These are phyloP conservation scores for Colletotrichum zoysiae DNA, from an alignment of 2,329 filamentous ascomycete species.

Conservation along the genomic window DNA sequence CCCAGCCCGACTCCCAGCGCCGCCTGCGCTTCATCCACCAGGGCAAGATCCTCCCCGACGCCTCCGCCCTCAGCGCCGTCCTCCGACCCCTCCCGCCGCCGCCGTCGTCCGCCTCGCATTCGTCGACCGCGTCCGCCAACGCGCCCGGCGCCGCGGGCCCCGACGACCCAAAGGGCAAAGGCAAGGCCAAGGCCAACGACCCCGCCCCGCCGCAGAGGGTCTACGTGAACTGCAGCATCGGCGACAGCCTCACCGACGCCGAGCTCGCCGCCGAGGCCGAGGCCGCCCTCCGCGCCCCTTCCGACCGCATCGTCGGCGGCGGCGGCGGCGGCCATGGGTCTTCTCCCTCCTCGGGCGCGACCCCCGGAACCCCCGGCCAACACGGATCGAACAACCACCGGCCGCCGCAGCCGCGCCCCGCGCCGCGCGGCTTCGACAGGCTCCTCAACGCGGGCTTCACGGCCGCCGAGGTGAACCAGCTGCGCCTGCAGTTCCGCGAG, in stretches of 20 bases:
- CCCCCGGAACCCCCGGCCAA: neutral
- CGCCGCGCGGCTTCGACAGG: slow-evolving; percentile 84
- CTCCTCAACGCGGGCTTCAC: slow-evolving; percentile 87
- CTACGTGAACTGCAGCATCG: slow-evolving; percentile 95
- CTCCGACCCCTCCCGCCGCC: slow-evolving; percentile 72
- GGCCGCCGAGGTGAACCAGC: slow-evolving; percentile 81
- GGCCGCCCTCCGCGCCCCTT: slow-evolving; percentile 51
- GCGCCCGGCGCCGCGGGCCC: neutral
- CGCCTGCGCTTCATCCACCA: slow-evolving; percentile 91
- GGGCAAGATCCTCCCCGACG: slow-evolving; percentile 86
- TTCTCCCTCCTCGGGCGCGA: slow-evolving; percentile 30
- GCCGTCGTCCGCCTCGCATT: slow-evolving; percentile 60
- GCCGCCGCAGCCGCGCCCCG: slow-evolving; percentile 8
- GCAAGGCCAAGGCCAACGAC: slow-evolving; percentile 72
- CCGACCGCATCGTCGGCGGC: too few species aligned
- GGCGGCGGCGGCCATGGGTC: neutral
- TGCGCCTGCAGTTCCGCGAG: slow-evolving; percentile 89
- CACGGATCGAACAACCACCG: slow-evolving; percentile 16
- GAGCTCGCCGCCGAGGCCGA: slow-evolving; percentile 79
- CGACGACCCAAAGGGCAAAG: slow-evolving; percentile 64
- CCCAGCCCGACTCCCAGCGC: slow-evolving; percentile 70
- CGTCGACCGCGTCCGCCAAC: slow-evolving; percentile 52
- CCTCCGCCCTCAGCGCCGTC: slow-evolving; percentile 74
- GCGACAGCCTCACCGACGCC: slow-evolving; percentile 74
- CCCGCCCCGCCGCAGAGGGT: slow-evolving; percentile 66